Evolutionary conservation across 1,284 basidiomycete species (phyloP).

Genomic region (Malassezia psittaci): DNA sequence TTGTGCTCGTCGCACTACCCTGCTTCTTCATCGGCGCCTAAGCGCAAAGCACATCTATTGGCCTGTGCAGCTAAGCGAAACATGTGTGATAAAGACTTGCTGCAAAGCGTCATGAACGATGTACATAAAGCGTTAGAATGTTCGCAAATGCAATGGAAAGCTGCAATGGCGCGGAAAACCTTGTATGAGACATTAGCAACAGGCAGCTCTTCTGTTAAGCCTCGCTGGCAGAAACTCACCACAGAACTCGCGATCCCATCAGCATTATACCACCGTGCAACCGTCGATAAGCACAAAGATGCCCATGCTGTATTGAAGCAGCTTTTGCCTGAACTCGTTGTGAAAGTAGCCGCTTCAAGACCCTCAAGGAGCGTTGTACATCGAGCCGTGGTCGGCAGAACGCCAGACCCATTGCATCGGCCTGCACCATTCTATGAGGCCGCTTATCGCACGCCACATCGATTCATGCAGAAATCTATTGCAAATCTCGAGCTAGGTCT

Average conservation of each 20-base stretch:
- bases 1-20: slow-evolving; percentile 6
- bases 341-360: no score
- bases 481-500: neutral
- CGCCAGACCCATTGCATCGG: neutral
- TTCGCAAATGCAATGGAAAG: neutral
- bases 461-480: neutral
- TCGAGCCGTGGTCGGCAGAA: no score
- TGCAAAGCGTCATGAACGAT: neutral
- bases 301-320: no score
- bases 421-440: slow-evolving; percentile 2
- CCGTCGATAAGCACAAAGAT: no score
- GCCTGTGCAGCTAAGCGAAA: neutral
- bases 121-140: neutral
- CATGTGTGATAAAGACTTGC: neutral
- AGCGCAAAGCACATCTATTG: slow-evolving; percentile 9
- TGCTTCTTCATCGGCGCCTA: neutral
- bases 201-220: no score
- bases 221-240: no score
- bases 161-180: neutral
- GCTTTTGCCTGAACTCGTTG: no score
- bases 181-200: neutral
- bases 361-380: no score
- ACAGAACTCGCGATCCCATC: no score
- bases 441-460: neutral
- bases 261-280: no score